phyloP scores from a whole-genome alignment of 2,329 filamentous ascomycete genomes.

The Proliferodiscus dingleyae region DNA sequence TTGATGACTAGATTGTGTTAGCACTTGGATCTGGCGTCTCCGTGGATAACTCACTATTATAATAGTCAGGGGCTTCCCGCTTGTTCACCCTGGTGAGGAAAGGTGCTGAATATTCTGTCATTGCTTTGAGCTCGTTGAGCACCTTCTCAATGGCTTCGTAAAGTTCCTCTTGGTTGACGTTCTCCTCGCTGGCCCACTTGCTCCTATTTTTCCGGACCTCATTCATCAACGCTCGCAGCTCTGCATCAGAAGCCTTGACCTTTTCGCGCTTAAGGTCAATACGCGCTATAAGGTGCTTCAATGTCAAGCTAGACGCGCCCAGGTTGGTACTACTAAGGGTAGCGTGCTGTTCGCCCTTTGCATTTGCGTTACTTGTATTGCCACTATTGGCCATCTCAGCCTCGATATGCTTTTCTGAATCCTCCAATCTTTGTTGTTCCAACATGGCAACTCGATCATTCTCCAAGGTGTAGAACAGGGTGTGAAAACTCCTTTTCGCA shows the following conservation, averaged over 20 bases:
- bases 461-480: slow-evolving; percentile 90
- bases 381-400: slow-evolving; percentile 79
- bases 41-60: slow-evolving; percentile 61
- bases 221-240: slow-evolving; percentile 88
- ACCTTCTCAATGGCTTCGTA: slow-evolving; percentile 98
- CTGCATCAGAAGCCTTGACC: slow-evolving; percentile 87
- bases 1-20: slow-evolving; percentile 72
- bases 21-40: not conserved
- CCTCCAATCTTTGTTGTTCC: slow-evolving; percentile 93
- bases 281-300: slow-evolving; percentile 93
- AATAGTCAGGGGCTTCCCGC: slow-evolving; percentile 93
- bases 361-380: slow-evolving; percentile 45
- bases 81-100: slow-evolving; percentile 95
- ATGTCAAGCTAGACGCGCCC: slow-evolving; percentile 87
- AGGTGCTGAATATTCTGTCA: slow-evolving; percentile 95
- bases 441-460: slow-evolving; percentile 95
- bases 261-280: slow-evolving; percentile 90
- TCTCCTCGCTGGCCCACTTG: slow-evolving; percentile 98
- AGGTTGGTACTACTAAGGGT: slow-evolving; percentile 91
- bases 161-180: slow-evolving; percentile 93
- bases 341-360: slow-evolving; percentile 66
- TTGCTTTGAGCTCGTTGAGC: slow-evolving; percentile 91
- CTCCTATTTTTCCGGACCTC: slow-evolving; percentile 97
- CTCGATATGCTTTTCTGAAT: slow-evolving; percentile 92
- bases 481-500: slow-evolving; percentile 86